phyloP scores from a whole-genome alignment of 176 grass and related monocot species.

The Urochloa ruziziensis region DNA sequence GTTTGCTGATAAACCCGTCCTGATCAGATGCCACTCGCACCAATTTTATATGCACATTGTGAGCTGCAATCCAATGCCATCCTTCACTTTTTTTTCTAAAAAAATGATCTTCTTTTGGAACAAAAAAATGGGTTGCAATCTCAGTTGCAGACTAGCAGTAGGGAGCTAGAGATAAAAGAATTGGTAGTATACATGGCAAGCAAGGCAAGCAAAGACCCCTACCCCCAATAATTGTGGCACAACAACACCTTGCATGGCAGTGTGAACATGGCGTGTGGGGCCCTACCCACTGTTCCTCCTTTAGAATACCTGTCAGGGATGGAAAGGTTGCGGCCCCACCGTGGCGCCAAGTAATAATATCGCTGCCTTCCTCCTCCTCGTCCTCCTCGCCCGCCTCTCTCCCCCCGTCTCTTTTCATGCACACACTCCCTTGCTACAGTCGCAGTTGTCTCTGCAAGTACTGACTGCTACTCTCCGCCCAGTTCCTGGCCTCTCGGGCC shows the following conservation, averaged over 20 bases:
- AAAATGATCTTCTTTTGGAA: not conserved
- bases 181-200: not conserved
- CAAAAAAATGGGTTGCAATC: not conserved
- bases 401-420: not conserved
- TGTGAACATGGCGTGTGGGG: slow-evolving; percentile 25
- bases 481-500: slow-evolving; percentile 24
- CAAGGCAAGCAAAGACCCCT: not conserved
- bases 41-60: not conserved
- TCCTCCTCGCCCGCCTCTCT: not conserved
- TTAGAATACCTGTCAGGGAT: slow-evolving; percentile 50
- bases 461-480: not conserved
- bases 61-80: not conserved
- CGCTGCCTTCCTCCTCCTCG: not conserved
- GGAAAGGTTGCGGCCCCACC: slow-evolving; percentile 42
- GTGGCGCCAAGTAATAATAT: not conserved
- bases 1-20: not conserved
- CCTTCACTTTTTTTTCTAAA: too few relatives aligned
- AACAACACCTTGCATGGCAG: slow-evolving; percentile 16
- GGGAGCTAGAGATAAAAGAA: not conserved
- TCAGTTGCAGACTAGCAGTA: not conserved
- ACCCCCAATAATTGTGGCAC: slow-evolving; percentile 56
- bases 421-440: slow-evolving; percentile 28
- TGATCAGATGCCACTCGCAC: not conserved
- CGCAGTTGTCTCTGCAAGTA: slow-evolving; percentile 12
- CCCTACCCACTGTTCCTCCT: not conserved